phyloP scores from a whole-genome alignment of 257 asterid genomes.

The Knoxia roxburghii region DNA sequence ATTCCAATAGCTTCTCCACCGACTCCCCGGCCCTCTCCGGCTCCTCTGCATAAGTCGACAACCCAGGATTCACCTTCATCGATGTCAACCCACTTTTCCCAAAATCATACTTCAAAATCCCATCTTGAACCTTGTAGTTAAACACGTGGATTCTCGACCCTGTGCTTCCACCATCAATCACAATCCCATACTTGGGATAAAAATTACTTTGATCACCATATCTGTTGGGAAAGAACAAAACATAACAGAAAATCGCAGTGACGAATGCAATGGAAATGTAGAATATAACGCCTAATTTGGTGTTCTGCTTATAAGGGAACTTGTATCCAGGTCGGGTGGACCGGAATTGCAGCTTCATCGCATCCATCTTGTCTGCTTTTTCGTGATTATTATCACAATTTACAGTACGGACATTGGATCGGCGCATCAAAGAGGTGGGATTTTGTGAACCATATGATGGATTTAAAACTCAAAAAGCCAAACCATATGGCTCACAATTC shows the following conservation, averaged over 20 bases:
- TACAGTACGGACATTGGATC: conserved; percentile 69
- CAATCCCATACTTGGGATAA: conserved; percentile 50
- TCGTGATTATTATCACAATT: conserved; percentile 31
- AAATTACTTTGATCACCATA: conserved; percentile 7
- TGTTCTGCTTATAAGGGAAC: conserved; percentile 31
- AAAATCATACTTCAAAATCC: conserved; percentile 56
- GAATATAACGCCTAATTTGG: conserved; percentile 37
- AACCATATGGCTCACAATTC: conserved; percentile 22
- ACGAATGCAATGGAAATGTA: conserved; percentile 33
- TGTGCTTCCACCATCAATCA: conserved; percentile 98
- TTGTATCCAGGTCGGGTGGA: conserved; percentile 49
- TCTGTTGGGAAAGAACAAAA: conserved; percentile 40
- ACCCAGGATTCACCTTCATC: conserved; percentile 87
- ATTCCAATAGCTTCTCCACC: conserved; percentile 63
- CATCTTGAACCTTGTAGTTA: conserved; percentile 50
- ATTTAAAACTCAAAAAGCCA: not conserved
- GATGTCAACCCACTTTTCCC: conserved; percentile 62
- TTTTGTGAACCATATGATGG: conserved; percentile 55
- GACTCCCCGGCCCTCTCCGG: conserved; percentile 54
- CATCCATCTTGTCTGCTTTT: conserved; percentile 47
- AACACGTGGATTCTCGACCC: conserved; percentile 93
- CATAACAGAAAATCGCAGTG: conserved; percentile 40
- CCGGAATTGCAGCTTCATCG: conserved; percentile 58
- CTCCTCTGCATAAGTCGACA: conserved; percentile 57
- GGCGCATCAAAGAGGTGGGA: conserved; percentile 80